phyloP scores from a whole-genome alignment of 805 yeast species.

The Ogataea angusta region DNA sequence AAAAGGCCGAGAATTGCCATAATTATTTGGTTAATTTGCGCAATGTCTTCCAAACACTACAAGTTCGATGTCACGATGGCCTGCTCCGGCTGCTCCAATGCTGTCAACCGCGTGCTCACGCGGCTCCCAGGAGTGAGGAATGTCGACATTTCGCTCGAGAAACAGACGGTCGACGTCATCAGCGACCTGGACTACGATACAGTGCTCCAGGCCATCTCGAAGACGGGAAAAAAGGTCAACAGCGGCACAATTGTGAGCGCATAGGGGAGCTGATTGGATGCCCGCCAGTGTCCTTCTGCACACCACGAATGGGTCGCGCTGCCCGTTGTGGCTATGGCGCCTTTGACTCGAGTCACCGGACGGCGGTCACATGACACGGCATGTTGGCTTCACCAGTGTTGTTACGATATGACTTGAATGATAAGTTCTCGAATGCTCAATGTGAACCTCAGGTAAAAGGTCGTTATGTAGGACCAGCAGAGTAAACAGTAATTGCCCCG shows the following conservation, averaged over 20 bases:
- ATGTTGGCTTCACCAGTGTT: not conserved
- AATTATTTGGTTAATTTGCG: not conserved
- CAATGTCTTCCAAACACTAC: conserved; percentile 58
- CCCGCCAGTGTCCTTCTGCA: too few relatives aligned
- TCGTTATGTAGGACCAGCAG: too few relatives aligned
- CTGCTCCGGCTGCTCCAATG: conserved; percentile 85
- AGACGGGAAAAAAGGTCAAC: conserved; percentile 85
- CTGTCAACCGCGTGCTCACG: conserved; percentile 73
- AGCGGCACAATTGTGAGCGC: conserved; percentile 51
- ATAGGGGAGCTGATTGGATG: not conserved
- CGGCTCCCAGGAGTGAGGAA: conserved; percentile 71
- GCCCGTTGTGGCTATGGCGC: too few relatives aligned
- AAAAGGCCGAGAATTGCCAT: conserved; percentile 3
- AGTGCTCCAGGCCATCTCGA: conserved; percentile 75
- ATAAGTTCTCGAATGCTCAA: too few relatives aligned
- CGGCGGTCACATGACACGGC: not conserved
- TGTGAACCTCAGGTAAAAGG: too few relatives aligned
- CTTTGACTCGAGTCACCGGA: not conserved
- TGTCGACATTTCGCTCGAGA: conserved; percentile 70
- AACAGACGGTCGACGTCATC: conserved; percentile 78
- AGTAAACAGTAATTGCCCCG: not conserved
- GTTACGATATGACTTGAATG: too few relatives aligned
- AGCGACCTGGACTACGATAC: conserved; percentile 67
- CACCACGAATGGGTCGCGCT: too few relatives aligned
- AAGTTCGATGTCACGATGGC: conserved; percentile 82